Evolutionary conservation across 2,329 filamentous ascomycete genomes (phyloP), one percentile per base, ranked within the genome.

Genomic region (Xylariaceae sp.): DNA sequence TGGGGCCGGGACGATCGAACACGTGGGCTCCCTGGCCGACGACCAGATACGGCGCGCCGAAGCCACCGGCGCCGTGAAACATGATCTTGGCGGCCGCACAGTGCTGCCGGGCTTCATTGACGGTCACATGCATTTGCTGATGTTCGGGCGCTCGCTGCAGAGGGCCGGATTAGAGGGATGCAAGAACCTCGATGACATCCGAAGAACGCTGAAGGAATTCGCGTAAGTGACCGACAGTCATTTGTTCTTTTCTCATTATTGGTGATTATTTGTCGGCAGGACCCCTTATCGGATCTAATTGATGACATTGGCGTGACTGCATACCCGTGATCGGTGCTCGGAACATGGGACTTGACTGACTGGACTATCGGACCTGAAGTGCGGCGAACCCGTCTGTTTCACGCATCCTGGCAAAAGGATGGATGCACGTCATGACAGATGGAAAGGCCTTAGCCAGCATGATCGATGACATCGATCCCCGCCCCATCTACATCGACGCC

Each of bases 41-140:
- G 64, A 64, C 4, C 61, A 68, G 51, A 68, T 75, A 57, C 57
- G 57, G 49, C 57, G 63, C 1, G 72, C 72, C 41, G 69, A 68
- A 49, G 64, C 64, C 1, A 56, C 64, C 30, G 65, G 65, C 10
- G 63, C 67, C 5, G 53, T 58, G 1, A 67, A 71, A 17, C 70
- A 71, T 55, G 67, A 80, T 65, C 66, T 80, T 17, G 62, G 64
- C 10, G 74, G 75, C 41, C 72, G 66, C 53, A 74, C 76, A 7
- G 73, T 84, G 5, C 70, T 84, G 1, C 81, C 82, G 0, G 79
- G 80, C 4, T 84, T 84, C 66, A 76, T 84, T 53, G 82, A 85
- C 64, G 81, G 80, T 0, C 82, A 85, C 66, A 80, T 82, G 73
- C 82, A 85, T 68, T 74, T 84, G 10, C 73, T 84, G 48, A 75